These are phyloP conservation scores for Neonectria faginata DNA, from an alignment of 2,329 filamentous ascomycete genomes.

Conservation along the genomic window DNA sequence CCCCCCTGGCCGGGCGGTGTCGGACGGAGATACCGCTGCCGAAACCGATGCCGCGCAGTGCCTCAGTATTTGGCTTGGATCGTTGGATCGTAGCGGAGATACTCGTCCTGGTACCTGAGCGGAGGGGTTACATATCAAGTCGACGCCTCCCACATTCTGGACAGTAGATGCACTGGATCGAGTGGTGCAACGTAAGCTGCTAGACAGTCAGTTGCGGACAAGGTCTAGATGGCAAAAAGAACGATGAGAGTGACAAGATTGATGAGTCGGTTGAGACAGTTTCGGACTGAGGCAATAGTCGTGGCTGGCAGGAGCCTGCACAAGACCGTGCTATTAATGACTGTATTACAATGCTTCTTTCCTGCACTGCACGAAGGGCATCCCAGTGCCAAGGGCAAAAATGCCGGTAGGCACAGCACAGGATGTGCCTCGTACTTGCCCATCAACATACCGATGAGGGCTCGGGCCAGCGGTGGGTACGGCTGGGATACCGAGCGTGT, in stretches of 20 bases:
- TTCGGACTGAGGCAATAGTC: not conserved
- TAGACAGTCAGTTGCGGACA: not conserved
- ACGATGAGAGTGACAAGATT: slow-evolving; percentile 9
- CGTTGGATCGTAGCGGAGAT: slow-evolving; percentile 34
- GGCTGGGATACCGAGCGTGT: slow-evolving; percentile 35
- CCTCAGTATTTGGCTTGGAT: slow-evolving; percentile 28
- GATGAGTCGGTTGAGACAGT: slow-evolving; percentile 11
- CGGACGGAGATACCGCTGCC: slow-evolving; percentile 42
- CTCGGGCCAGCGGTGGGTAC: slow-evolving; percentile 39
- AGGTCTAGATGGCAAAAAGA: slow-evolving; percentile 16
- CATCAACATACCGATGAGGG: slow-evolving; percentile 20
- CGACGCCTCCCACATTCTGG: slow-evolving; percentile 36
- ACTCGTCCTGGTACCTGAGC: slow-evolving; percentile 31
- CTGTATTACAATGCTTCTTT: not conserved
- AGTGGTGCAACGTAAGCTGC: slow-evolving; percentile 18
- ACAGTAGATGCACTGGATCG: slow-evolving; percentile 25
- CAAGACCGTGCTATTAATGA: slow-evolving; percentile 19
- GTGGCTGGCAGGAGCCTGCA: not conserved
- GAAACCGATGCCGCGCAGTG: slow-evolving; percentile 36
- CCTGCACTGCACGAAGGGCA: slow-evolving; percentile 4
- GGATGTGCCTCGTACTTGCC: slow-evolving; percentile 19
- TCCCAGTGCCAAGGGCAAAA: no score
- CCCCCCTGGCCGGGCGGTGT: slow-evolving; percentile 38
- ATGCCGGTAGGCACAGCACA: not conserved
- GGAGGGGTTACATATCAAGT: slow-evolving; percentile 38